Percentiles rank a stretch among this genome's conserved stretches.
phyloP scores from a whole-genome alignment of 1,284 basidiomycete species.

The Vanrija sp. region DNA sequence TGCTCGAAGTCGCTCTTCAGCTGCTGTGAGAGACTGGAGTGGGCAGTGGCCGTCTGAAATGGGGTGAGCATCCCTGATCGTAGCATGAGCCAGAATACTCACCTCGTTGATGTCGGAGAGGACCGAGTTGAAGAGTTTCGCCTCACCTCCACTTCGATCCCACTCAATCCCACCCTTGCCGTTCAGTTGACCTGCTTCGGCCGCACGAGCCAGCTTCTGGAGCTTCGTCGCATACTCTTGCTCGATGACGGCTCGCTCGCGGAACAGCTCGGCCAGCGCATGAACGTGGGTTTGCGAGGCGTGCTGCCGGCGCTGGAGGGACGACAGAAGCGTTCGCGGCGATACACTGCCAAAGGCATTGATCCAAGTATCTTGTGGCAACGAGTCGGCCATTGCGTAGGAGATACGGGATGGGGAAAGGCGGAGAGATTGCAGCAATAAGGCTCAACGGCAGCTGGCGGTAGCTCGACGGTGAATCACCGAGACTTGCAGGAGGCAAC shows the following conservation, averaged over 20 bases:
- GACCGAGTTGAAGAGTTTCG: constrained; percentile 38
- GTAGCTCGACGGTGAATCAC: too few species aligned
- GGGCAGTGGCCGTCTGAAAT: constrained; percentile 37
- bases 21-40: constrained; percentile 36
- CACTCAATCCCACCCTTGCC: constrained; percentile 37
- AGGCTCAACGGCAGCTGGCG: too few species aligned
- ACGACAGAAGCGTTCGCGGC: constrained; percentile 32
- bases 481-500: not conserved
- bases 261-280: constrained; percentile 51
- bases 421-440: not conserved
- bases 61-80: not conserved
- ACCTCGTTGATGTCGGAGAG: constrained; percentile 46
- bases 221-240: constrained; percentile 52
- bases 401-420: not conserved
- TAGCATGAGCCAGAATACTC: constrained; percentile 6
- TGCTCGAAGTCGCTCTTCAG: constrained; percentile 41
- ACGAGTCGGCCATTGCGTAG: constrained; percentile 15
- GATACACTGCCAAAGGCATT: constrained; percentile 34
- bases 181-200: constrained; percentile 36
- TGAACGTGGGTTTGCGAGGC: constrained; percentile 43
- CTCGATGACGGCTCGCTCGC: constrained; percentile 52
- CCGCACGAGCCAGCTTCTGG: constrained; percentile 49
- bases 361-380: constrained; percentile 44
- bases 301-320: constrained; percentile 37
- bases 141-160: constrained; percentile 38